Conservation (phyloP, 2,329 filamentous ascomycete genomes). For the Penicillium freii region DNA sequence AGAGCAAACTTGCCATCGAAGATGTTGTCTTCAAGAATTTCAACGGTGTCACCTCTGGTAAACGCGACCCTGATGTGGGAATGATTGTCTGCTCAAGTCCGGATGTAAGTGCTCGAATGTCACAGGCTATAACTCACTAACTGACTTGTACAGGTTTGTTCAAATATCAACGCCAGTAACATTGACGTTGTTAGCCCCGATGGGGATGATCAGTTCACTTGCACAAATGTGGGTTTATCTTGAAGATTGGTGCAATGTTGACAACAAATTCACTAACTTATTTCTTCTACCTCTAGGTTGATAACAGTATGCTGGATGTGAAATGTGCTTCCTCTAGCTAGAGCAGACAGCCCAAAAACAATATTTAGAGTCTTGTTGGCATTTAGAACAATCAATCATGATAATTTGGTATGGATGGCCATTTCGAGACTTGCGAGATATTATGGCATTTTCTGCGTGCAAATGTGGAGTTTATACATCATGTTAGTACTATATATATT, state of each 20-base stretch:
- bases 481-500: too few species aligned
- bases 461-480: neutral
- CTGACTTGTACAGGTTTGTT: slow-evolving; percentile 29
- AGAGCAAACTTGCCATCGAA: slow-evolving; percentile 52
- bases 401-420: too few species aligned
- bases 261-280: neutral
- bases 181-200: slow-evolving; percentile 51
- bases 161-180: slow-evolving; percentile 49
- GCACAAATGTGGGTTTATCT: slow-evolving; percentile 42
- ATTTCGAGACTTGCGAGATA: neutral
- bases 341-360: neutral
- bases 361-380: neutral
- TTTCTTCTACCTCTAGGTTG: neutral
- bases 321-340: neutral
- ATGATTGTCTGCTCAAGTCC: slow-evolving; percentile 51
- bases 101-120: slow-evolving; percentile 41
- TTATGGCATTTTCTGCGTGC: neutral
- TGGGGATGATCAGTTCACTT: slow-evolving; percentile 45
- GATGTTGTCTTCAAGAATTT: slow-evolving; percentile 59
- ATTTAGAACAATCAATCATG: neutral
- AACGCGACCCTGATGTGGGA: slow-evolving; percentile 46
- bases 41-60: slow-evolving; percentile 52
- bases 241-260: neutral
- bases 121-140: neutral
- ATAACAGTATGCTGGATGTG: neutral